Evolutionary conservation across 768 basidiomycete species (phyloP).

Genomic region (Kondoa malvinella): DNA sequence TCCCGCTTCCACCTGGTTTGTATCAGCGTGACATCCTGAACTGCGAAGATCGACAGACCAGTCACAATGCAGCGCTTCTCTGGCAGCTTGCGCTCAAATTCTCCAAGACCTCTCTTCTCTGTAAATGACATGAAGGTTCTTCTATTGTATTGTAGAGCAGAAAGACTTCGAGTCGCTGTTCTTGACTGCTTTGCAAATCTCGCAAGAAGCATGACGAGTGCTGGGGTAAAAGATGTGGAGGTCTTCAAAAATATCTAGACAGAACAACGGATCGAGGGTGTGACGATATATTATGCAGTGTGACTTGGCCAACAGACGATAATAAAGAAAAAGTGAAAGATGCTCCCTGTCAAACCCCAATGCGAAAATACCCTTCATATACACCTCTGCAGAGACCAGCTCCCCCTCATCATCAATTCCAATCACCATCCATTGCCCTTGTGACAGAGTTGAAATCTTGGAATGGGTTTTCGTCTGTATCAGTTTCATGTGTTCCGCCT

Average conservation of each 20-base stretch:
- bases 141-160: not conserved
- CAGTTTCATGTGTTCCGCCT: not conserved
- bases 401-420: not conserved
- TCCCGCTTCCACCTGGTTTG: slow-evolving; percentile 7
- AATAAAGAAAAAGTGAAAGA: no score
- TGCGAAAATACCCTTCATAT: not conserved
- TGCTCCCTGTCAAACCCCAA: no score
- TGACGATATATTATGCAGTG: no score
- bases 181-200: no score
- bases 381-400: not conserved
- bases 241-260: no score
- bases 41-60: no score
- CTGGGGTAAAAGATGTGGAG: no score
- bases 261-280: no score
- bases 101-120: not conserved
- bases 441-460: slow-evolving; percentile 10
- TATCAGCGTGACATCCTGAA: no score
- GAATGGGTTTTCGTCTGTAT: slow-evolving; percentile 6
- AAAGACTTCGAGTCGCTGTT: no score
- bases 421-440: slow-evolving; percentile 2
- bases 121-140: not conserved
- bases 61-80: slow-evolving; percentile 1
- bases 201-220: no score
- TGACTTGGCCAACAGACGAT: no score
- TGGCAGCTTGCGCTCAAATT: not conserved